Conservation (phyloP, 106 monocot genomes). For the Cymbidium sinense region DNA sequence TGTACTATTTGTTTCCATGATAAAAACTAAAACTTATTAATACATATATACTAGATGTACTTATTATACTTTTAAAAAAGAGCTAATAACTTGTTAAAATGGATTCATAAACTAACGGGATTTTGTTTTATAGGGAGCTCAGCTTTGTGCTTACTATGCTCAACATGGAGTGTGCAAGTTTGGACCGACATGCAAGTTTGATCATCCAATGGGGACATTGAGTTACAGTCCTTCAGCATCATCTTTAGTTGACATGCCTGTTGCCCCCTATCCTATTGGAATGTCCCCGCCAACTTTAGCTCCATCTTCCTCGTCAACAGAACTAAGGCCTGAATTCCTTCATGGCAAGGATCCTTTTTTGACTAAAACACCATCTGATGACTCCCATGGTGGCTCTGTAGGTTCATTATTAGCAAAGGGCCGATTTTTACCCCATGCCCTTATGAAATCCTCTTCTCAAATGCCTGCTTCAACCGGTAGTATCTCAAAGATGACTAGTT, state of each 20-base stretch:
- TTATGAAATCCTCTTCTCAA: neutral
- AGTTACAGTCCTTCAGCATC: slow-evolving; percentile 71
- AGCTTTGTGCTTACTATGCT: slow-evolving; percentile 52
- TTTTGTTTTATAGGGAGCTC: slow-evolving; percentile 52
- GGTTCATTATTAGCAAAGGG: neutral
- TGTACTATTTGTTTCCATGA: too few relatives aligned
- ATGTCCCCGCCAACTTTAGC: slow-evolving; percentile 45
- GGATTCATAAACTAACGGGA: neutral
- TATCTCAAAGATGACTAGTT: neutral
- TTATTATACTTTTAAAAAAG: too few relatives aligned
- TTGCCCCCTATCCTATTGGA: slow-evolving; percentile 55
- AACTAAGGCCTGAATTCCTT: slow-evolving; percentile 37
- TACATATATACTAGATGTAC: too few relatives aligned
- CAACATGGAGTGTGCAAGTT: slow-evolving; percentile 86
- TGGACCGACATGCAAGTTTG: slow-evolving; percentile 82
- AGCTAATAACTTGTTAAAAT: too few relatives aligned
- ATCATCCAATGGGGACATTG: slow-evolving; percentile 62
- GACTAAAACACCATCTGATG: slow-evolving; percentile 9
- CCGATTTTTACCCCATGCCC: slow-evolving; percentile 6
- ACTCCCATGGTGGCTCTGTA: neutral
- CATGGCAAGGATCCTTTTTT: slow-evolving; percentile 33
- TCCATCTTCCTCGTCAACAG: slow-evolving; percentile 60
- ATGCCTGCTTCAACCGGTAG: neutral
- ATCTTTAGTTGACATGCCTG: slow-evolving; percentile 61
- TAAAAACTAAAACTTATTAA: too few relatives aligned